Conservation (phyloP, 371 early-diverging fungal genomes). For the Funneliformis caledonium region DNA sequence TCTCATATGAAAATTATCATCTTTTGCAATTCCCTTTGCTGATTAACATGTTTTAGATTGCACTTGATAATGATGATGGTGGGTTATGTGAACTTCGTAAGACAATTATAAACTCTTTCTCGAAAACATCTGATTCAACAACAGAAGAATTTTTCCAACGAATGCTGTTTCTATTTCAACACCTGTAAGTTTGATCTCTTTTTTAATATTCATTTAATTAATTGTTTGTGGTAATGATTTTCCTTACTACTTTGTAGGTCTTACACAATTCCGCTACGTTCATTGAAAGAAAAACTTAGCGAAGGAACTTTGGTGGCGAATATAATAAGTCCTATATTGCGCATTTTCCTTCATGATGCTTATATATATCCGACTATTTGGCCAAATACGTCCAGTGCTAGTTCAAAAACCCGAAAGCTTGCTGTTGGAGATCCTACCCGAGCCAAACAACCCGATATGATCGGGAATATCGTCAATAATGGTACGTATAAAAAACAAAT, state of each 20-base stretch:
- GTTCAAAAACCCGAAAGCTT: constrained; percentile 34
- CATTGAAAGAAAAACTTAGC: constrained; percentile 29
- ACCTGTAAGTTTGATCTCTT: constrained; percentile 16
- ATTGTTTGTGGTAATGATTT: neutral
- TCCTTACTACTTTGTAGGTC: constrained; percentile 19
- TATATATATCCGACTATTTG: constrained; percentile 13
- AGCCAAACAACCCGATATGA: constrained; percentile 39
- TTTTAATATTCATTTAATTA: neutral
- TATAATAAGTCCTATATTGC: constrained; percentile 29
- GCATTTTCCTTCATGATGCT: constrained; percentile 29
- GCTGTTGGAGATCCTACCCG: constrained; percentile 31
- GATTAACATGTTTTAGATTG: constrained; percentile 1
- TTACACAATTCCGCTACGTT: neutral
- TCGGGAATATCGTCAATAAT: constrained; percentile 34
- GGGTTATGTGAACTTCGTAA: constrained; percentile 5
- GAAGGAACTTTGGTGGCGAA: constrained; percentile 31
- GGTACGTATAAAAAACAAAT: too few species aligned
- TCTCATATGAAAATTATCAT: neutral
- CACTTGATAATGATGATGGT: constrained; percentile 18
- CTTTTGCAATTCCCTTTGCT: neutral
- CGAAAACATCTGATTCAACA: constrained; percentile 4
- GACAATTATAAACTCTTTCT: constrained; percentile 15
- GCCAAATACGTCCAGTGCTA: constrained; percentile 20
- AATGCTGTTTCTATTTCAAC: constrained; percentile 30
- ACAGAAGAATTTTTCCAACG: constrained; percentile 2